These are phyloP conservation scores for Hygrophoropsis aurantiaca DNA, from an alignment of 768 basidiomycete species.

Conservation along the genomic window DNA sequence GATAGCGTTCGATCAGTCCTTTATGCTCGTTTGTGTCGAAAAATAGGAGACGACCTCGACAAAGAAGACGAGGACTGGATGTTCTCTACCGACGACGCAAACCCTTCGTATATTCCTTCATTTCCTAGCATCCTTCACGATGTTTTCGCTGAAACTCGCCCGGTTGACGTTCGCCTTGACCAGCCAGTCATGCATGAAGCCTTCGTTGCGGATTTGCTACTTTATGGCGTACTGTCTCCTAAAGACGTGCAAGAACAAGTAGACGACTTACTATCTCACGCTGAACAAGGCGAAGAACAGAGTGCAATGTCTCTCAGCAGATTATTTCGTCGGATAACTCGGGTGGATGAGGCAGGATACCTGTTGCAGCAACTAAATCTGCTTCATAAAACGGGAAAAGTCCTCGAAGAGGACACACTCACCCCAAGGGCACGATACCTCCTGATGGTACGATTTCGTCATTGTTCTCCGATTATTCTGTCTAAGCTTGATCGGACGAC, in stretches of 20 bases:
- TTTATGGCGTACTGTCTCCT: slow-evolving; percentile 16
- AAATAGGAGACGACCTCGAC: slow-evolving; percentile 43
- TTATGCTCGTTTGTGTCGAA: slow-evolving; percentile 52
- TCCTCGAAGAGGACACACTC: slow-evolving; percentile 19
- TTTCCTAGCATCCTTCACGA: slow-evolving; percentile 14
- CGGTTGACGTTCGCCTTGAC: slow-evolving; percentile 9
- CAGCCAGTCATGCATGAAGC: slow-evolving; percentile 6
- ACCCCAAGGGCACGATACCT: slow-evolving; percentile 17
- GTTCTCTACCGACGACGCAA: slow-evolving; percentile 16
- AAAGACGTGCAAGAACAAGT: slow-evolving; percentile 21
- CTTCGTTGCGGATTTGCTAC: slow-evolving; percentile 22
- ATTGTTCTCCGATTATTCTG: not conserved
- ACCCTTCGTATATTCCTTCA: slow-evolving; percentile 8
- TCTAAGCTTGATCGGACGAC: not conserved
- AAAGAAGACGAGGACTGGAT: slow-evolving; percentile 23
- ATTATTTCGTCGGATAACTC: slow-evolving; percentile 16
- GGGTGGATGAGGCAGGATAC: slow-evolving; percentile 15
- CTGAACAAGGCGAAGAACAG: slow-evolving; percentile 10
- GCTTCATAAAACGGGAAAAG: slow-evolving; percentile 9
- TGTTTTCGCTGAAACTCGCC: slow-evolving; percentile 3
- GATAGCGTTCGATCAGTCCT: slow-evolving; percentile 51
- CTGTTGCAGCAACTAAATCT: slow-evolving; percentile 16
- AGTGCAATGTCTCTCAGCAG: slow-evolving; percentile 14
- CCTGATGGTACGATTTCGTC: slow-evolving; percentile 18
- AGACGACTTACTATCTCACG: slow-evolving; percentile 10